Percentiles rank a stretch among this genome's conserved stretches.
phyloP scores from a whole-genome alignment of 495 filamentous ascomycete genomes.

The Penicillium canescens region DNA sequence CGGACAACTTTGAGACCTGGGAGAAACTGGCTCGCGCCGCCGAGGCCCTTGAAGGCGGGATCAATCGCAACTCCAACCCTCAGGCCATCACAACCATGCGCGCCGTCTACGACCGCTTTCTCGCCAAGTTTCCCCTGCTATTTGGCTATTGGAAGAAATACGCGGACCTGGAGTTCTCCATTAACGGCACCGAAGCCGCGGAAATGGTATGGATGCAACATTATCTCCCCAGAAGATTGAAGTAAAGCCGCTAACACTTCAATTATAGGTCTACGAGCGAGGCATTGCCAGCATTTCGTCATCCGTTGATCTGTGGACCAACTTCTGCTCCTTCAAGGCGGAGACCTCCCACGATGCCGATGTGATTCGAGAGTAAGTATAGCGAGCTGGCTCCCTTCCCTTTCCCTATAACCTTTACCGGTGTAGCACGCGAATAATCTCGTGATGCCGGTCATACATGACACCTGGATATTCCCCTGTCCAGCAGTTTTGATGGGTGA shows the following conservation, averaged over 20 bases:
- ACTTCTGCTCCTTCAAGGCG: constrained; percentile 96
- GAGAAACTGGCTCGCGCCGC: constrained; percentile 85
- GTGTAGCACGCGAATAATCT: constrained; percentile 39
- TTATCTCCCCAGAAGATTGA: too few species aligned
- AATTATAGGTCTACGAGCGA: constrained; percentile 81
- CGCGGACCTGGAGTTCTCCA: constrained; percentile 95
- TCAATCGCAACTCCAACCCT: constrained; percentile 95
- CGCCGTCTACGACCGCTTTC: constrained; percentile 85
- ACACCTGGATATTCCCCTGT: constrained; percentile 26
- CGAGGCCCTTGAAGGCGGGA: constrained; percentile 84
- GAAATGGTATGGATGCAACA: constrained; percentile 71
- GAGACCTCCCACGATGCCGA: constrained; percentile 93
- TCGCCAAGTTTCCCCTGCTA: constrained; percentile 91
- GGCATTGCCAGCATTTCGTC: constrained; percentile 90
- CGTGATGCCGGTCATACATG: constrained; percentile 33
- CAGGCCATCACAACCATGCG: constrained; percentile 85
- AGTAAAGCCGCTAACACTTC: constrained; percentile 12
- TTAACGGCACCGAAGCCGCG: constrained; percentile 93
- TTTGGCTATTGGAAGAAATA: constrained; percentile 99
- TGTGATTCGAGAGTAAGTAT: constrained; percentile 99
- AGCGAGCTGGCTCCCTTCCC: constrained; percentile 69
- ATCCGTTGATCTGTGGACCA: constrained; percentile 94
- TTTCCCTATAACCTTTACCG: constrained; percentile 38
- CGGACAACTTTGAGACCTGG: constrained; percentile 94
- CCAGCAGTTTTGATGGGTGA: constrained; percentile 53